Conservation (phyloP, 2,329 filamentous ascomycete species). For the Fusarium citri region DNA sequence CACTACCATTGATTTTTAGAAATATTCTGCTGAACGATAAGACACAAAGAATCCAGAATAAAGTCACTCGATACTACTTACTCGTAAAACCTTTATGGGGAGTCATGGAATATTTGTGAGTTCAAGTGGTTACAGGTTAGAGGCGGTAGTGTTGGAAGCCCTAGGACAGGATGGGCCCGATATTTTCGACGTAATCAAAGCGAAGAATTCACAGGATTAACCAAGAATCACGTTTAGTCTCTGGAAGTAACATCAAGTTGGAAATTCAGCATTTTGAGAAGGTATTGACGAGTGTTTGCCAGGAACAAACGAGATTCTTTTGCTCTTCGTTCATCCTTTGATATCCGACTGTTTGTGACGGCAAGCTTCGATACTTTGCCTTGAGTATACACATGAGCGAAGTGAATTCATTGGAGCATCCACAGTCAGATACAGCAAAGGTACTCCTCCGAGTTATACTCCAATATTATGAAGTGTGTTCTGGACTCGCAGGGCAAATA, state of each 20-base stretch:
- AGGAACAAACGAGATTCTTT: neutral
- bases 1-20: neutral
- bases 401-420: neutral
- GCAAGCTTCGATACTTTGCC: neutral
- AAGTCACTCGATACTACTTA: neutral
- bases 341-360: neutral
- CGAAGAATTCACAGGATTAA: neutral
- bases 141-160: neutral
- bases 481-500: neutral
- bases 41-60: neutral
- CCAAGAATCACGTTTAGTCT: neutral
- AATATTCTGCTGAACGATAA: too few relatives aligned
- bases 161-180: neutral
- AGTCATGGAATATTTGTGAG: neutral
- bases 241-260: neutral
- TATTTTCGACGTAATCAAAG: neutral
- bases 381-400: neutral
- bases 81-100: neutral
- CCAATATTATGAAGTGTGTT: neutral
- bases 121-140: neutral
- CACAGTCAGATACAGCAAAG: neutral
- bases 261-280: neutral
- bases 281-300: conserved; percentile 15
- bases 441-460: neutral
- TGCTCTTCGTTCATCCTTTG: neutral